Base-by-base conservation (phyloP, 148 eudicot genomes). In the Persicaria tinctoria region DNA sequence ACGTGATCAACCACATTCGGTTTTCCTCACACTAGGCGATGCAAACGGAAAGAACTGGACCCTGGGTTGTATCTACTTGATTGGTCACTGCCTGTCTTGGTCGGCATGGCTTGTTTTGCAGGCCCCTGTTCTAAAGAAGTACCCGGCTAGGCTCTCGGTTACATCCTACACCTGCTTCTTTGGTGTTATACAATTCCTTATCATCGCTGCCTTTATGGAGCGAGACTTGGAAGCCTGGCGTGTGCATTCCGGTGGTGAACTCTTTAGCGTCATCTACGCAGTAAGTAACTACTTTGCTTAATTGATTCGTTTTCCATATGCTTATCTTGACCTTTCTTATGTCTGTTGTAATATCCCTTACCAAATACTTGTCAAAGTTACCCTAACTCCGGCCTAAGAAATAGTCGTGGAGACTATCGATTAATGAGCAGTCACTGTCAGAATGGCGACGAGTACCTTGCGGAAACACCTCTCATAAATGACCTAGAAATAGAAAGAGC, bases 91-190 rank as follows among this genome's bases (percentile, higher is more conserved):
- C 78, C 74, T 94, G 74, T 88, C 97, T 2, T 94, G 98, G 97
- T 84, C 98, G 45, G 97, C 81, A 5, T 94, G 98, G 98, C 93
- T 94, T 12, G 98, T 94, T 41, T 79, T 91, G 18, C 98, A 94
- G 77, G 83, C 90, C 7, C 98, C 98, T 0, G 82, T 94, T 2
- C 85, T 94, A n/a, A 89, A 94, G 86, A 91, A 87, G 79, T 94
- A 89, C 83, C 98, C 98, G 23, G 98, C 98, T 17, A 63, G 96
- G 60, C 89, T 91, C 44, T 91, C 98, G 0, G 87, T 94, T 73
- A 94, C 98, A 14, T 91, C 98, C 3, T 91, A 87, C 83, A 95
- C 93, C 82, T 94, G 97, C 77, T 90, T 94, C 85, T 94, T 94
- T 56, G 98, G 98, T 4, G 79, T 94, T 41, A 77, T 94, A 32